These are phyloP conservation scores for Hypoxylon sp. DNA, from an alignment of 2,329 filamentous ascomycete species.

Conservation along the genomic window DNA sequence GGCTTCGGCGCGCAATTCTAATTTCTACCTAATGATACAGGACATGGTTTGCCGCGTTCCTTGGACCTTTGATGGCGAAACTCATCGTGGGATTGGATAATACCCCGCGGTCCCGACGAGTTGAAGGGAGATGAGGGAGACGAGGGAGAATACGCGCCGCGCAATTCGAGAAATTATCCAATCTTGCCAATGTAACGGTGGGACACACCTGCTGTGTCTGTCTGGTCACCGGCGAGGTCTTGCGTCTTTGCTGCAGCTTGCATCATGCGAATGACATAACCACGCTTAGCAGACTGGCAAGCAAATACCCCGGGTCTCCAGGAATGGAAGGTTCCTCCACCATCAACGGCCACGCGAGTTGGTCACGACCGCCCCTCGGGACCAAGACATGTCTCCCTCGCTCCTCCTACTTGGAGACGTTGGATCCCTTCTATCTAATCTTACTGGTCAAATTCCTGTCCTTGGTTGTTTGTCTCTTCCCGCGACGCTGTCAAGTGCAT, in stretches of 20 bases:
- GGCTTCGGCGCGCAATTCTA: not conserved
- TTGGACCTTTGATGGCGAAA: not conserved
- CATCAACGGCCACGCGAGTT: constrained; percentile 32
- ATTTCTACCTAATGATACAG: not conserved
- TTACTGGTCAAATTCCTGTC: constrained; percentile 32
- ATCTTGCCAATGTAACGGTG: constrained; percentile 42
- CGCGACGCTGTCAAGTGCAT: constrained; percentile 4
- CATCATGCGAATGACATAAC: constrained; percentile 41
- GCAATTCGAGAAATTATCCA: constrained; percentile 28
- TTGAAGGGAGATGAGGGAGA: constrained; percentile 18
- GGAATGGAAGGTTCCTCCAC: constrained; percentile 48
- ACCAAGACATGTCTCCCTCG: constrained; percentile 43
- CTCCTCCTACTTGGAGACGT: constrained; percentile 34
- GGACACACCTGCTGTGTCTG: constrained; percentile 34
- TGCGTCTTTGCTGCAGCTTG: constrained; percentile 30
- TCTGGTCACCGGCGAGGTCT: constrained; percentile 33
- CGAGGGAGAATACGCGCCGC: constrained; percentile 16
- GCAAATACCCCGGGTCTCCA: constrained; percentile 37
- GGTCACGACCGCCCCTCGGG: constrained; percentile 38
- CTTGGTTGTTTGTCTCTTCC: constrained; percentile 19
- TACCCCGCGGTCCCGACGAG: constrained; percentile 32
- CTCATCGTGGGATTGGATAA: constrained; percentile 26
- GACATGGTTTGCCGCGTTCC: not conserved
- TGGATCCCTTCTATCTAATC: constrained; percentile 40
- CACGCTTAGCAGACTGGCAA: constrained; percentile 2